Evolutionary conservation across 345 rosid genomes (phyloP), one percentile per base, ranked within the genome.

Genomic region (Alliaria petiolata): DNA sequence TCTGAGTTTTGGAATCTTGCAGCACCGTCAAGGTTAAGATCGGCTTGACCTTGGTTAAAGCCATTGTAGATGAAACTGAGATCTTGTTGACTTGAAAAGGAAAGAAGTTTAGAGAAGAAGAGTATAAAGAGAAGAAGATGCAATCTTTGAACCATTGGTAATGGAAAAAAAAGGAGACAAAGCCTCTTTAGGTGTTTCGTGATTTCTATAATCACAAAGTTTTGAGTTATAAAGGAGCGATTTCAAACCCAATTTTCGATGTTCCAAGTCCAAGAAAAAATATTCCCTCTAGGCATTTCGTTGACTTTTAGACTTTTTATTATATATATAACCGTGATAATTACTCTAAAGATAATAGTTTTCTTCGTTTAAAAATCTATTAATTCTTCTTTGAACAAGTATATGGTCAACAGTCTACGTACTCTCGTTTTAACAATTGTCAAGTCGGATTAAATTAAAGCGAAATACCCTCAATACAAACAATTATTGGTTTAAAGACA

Each of bases 51-150:
- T 64, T 62, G 78, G 14, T 7, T 33, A 81, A 86, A 86, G 58
- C 82, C 82, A 38, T 81, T 47, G 81, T 56, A 88, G 69, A 74
- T 17, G 71, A 84, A 83, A 28, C 64, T 71, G 17, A 40, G 34
- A 9, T 54, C 51, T 47, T 62, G 81, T 80, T 69, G 71, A 73
- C 78, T 78, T 17, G 54, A 57, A 14, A 69, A 46, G 51, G 19
- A 64, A 60, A 71, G 43, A 0, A 69, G 43, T 31, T 62, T 60
- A 11, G 43, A 6, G 42, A 12, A 54, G 17, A 67, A 73, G 69
- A 47, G 16, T 10, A 59, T 5, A 12, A 19, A 57, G 60, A 58
- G 8, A 44, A 65, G 19, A 35, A 42, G 43, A 46, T 65, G 59
- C 7, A 65, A 49, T 36, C 14, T 9, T 67, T 46, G 53, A 47